Evolutionary conservation across 768 basidiomycete species (phyloP).

Genomic region (Tulasnella sp.): DNA sequence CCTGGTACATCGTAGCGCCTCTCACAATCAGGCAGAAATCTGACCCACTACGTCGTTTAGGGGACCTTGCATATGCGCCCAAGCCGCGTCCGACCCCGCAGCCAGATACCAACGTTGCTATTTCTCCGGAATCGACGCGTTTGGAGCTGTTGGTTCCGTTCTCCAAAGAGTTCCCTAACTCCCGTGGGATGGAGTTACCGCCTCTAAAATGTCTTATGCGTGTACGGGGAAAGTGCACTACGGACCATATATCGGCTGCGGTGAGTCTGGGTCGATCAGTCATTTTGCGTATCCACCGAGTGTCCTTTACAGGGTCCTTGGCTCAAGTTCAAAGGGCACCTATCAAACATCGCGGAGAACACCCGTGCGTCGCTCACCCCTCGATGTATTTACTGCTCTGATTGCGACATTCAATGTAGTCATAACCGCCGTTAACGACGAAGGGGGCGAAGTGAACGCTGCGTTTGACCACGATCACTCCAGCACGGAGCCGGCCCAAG

Average conservation of each 20-base stretch:
- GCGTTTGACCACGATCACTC: constrained; percentile 55
- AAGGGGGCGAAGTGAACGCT: constrained; percentile 83
- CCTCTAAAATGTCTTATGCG: constrained; percentile 74
- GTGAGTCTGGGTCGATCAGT: constrained; percentile 34
- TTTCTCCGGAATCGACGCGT: constrained; percentile 66
- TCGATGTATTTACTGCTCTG: background rate
- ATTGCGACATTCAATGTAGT: constrained; percentile 34
- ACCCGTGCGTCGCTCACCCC: constrained; percentile 44
- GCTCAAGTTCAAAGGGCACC: constrained; percentile 97
- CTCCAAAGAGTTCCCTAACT: constrained; percentile 54
- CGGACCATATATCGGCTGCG: constrained; percentile 96
- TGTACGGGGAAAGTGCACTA: constrained; percentile 97
- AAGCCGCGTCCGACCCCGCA: constrained; percentile 56
- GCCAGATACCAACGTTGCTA: constrained; percentile 64
- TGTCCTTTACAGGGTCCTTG: constrained; percentile 61
- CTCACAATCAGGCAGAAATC: background rate
- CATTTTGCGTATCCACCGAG: background rate
- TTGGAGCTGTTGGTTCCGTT: constrained; percentile 84
- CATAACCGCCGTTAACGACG: constrained; percentile 92
- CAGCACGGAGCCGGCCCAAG: constrained; percentile 34
- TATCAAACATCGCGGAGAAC: constrained; percentile 94
- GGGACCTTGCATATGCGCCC: constrained; percentile 62
- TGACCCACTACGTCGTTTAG: constrained; percentile 13
- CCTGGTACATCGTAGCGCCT: constrained; percentile 32
- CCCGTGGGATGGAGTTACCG: constrained; percentile 60